Percentiles rank a stretch among this genome's conserved stretches.
These are phyloP conservation scores for Solanum chmielewskii DNA, from an alignment of 257 asterid genomes.

Conservation along the genomic window DNA sequence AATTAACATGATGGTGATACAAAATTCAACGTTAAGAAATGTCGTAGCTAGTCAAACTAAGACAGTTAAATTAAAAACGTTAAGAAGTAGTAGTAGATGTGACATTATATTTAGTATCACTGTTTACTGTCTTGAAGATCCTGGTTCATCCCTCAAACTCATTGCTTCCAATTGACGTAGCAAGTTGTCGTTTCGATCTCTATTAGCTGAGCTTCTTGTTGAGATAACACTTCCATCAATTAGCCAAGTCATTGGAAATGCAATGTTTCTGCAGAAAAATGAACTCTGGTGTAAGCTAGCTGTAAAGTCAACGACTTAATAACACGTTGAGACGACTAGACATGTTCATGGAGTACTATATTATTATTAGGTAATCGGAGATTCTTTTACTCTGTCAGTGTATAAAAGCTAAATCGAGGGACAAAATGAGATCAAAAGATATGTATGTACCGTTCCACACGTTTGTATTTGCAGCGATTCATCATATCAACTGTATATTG, in stretches of 20 bases:
- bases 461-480: constrained; percentile 7
- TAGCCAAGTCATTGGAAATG: constrained; percentile 14
- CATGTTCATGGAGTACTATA: background rate
- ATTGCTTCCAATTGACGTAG: background rate
- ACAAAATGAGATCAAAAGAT: no score
- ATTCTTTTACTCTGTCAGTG: background rate
- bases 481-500: constrained; percentile 1
- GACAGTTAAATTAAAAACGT: background rate
- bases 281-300: background rate
- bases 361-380: background rate
- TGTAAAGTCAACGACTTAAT: background rate
- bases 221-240: background rate
- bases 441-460: constrained; percentile 7
- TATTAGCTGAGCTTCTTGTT: background rate
- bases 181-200: background rate
- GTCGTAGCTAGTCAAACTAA: background rate
- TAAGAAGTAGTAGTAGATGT: background rate
- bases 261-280: constrained; percentile 9
- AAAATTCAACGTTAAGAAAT: no score
- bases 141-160: background rate
- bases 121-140: background rate
- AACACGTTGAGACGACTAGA: background rate
- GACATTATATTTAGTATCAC: background rate
- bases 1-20: no score
- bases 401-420: background rate